Percentiles rank a stretch among this genome's conserved stretches.
Evolutionary conservation across 2,329 filamentous ascomycete genomes (phyloP).

Genomic region (Mycosphaerella sp.): DNA sequence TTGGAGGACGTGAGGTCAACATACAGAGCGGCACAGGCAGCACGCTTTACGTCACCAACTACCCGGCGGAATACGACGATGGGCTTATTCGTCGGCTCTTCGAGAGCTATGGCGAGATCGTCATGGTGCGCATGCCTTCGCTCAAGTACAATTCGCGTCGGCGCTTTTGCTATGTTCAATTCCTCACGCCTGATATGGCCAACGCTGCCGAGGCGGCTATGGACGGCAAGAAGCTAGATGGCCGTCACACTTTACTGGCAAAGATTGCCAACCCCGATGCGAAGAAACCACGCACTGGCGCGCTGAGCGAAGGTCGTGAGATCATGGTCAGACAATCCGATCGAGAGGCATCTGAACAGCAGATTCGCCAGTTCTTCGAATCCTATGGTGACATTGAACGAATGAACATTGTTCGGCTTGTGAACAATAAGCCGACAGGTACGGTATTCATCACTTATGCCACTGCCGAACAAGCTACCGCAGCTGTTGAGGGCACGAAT

Average conservation of each 20-base stretch:
- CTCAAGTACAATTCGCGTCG: slow-evolving; percentile 82
- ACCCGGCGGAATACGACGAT: slow-evolving; percentile 69
- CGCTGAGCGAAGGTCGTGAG: slow-evolving; percentile 81
- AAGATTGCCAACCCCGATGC: slow-evolving; percentile 78
- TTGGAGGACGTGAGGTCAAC: slow-evolving; percentile 64
- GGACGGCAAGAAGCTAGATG: slow-evolving; percentile 63
- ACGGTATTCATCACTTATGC: slow-evolving; percentile 74
- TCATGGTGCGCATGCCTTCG: slow-evolving; percentile 83
- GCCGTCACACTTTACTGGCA: slow-evolving; percentile 61
- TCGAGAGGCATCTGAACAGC: slow-evolving; percentile 63
- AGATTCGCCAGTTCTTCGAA: slow-evolving; percentile 63
- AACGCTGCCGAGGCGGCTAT: slow-evolving; percentile 61
- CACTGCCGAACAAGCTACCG: slow-evolving; percentile 41
- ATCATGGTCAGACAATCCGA: slow-evolving; percentile 78
- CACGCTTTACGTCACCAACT: slow-evolving; percentile 88
- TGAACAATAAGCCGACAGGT: slow-evolving; percentile 64
- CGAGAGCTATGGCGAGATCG: slow-evolving; percentile 67
- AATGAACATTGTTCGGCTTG: slow-evolving; percentile 63
- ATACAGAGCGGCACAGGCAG: slow-evolving; percentile 70
- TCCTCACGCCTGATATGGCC: slow-evolving; percentile 62
- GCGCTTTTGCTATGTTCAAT: slow-evolving; percentile 95
- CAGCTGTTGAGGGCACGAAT: slow-evolving; percentile 31
- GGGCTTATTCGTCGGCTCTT: slow-evolving; percentile 63
- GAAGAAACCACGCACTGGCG: slow-evolving; percentile 72
- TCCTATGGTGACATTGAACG: slow-evolving; percentile 69